Evolutionary conservation across 805 yeast species (phyloP).

Genomic region (Saturnispora galanensis): DNA sequence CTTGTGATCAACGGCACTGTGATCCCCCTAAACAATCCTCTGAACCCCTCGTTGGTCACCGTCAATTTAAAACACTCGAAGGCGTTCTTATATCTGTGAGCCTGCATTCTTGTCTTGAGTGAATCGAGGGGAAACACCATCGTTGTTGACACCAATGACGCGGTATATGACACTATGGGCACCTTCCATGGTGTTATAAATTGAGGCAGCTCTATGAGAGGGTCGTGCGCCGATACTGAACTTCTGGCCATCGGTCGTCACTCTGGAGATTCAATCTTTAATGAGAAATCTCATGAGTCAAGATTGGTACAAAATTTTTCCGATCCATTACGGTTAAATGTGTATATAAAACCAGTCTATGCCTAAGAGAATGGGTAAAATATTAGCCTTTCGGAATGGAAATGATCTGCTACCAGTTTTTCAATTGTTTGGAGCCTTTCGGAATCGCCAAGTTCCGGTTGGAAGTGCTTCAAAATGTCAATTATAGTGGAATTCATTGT

Average conservation of each 20-base stretch:
- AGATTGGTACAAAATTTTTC: background rate
- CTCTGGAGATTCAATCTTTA: background rate
- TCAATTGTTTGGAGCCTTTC: background rate
- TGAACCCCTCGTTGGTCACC: constrained; percentile 48
- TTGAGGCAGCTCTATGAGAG: constrained; percentile 40
- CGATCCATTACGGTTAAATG: background rate
- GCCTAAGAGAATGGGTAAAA: constrained; percentile 1
- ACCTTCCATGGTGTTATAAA: constrained; percentile 42
- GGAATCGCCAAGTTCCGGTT: background rate
- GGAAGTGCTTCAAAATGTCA: background rate
- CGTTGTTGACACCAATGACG: constrained; percentile 54
- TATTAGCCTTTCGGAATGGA: background rate
- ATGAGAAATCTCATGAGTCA: constrained; percentile 2
- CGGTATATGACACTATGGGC: constrained; percentile 50
- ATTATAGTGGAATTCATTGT: background rate
- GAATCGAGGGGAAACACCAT: constrained; percentile 83
- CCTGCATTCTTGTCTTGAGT: constrained; percentile 80
- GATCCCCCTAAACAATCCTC: constrained; percentile 69
- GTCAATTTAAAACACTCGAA: constrained; percentile 51
- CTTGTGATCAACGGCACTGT: constrained; percentile 64
- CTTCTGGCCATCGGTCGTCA: background rate
- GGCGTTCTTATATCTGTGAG: constrained; percentile 52
- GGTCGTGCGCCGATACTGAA: constrained; percentile 36
- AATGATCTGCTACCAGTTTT: constrained; percentile 1
- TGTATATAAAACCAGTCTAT: background rate